These are phyloP conservation scores for Aspergillus carlsbadensis DNA, from an alignment of 495 filamentous ascomycete species.

Conservation along the genomic window DNA sequence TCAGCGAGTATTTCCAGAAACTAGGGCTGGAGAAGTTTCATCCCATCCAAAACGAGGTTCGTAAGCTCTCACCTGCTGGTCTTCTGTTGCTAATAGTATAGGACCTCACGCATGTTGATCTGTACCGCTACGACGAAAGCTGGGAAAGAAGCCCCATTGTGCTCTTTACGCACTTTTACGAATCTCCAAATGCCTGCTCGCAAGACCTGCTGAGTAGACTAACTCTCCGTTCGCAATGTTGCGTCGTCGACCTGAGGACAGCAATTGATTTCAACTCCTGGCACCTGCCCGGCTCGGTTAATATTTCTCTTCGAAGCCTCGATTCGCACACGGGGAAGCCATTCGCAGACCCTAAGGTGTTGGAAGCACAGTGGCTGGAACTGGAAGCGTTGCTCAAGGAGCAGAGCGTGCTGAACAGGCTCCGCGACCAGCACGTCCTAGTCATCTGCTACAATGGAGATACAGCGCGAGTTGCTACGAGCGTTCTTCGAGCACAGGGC, in stretches of 20 bases:
- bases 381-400: constrained; percentile 40
- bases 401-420: constrained; percentile 21
- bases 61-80: background rate
- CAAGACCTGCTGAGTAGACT: constrained; percentile 26
- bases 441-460: constrained; percentile 55
- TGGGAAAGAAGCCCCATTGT: constrained; percentile 48
- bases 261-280: constrained; percentile 38
- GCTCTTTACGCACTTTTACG: constrained; percentile 38
- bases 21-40: constrained; percentile 51
- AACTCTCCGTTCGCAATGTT: constrained; percentile 25
- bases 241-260: constrained; percentile 44
- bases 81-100: constrained; percentile 21
- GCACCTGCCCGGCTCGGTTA: constrained; percentile 46
- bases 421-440: constrained; percentile 37
- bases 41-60: constrained; percentile 55
- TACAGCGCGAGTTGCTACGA: constrained; percentile 51
- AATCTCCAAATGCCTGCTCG: constrained; percentile 24
- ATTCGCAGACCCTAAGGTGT: constrained; percentile 42
- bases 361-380: constrained; percentile 46
- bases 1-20: constrained; percentile 59
- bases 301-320: constrained; percentile 37
- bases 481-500: constrained; percentile 50
- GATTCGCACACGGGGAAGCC: constrained; percentile 37
- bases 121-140: constrained; percentile 53
- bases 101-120: constrained; percentile 49